Evolutionary conservation across 768 basidiomycete species (phyloP).

Genomic region (Kwoniella pini): DNA sequence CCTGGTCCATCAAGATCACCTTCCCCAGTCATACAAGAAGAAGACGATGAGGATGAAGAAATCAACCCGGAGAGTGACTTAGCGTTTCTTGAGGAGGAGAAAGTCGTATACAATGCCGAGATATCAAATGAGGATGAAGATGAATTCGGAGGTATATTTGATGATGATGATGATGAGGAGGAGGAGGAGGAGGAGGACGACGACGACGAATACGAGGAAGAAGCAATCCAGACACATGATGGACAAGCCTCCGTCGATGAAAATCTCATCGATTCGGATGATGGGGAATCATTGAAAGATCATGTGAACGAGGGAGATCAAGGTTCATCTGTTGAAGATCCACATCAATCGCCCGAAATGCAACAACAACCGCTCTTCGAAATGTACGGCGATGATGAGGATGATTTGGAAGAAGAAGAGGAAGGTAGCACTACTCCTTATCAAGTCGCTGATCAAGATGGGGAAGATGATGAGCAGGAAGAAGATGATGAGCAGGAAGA

Average conservation of each 20-base stretch:
- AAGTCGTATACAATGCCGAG: neutral
- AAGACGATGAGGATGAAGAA: neutral
- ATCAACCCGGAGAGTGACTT: conserved; percentile 12
- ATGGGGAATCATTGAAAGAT: no score
- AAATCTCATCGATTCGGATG: no score
- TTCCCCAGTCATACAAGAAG: conserved; percentile 13
- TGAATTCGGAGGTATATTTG: conserved; percentile 4
- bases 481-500: conserved; percentile 6
- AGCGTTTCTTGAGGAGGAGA: neutral
- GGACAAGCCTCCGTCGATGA: no score
- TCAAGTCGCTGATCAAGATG: neutral
- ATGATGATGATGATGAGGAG: neutral
- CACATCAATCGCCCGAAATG: neutral
- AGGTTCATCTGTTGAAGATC: no score
- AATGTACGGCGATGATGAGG: conserved; percentile 5
- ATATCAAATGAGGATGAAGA: neutral
- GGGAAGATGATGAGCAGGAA: conserved; percentile 4
- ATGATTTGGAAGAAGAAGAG: neutral
- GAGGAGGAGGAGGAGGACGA: conserved; percentile 4
- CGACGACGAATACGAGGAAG: neutral
- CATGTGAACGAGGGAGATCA: no score
- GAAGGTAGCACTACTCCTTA: neutral
- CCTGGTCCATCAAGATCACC: conserved; percentile 42
- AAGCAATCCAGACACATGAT: neutral
- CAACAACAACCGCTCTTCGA: neutral